Conservation (phyloP, 2,329 filamentous ascomycete species). For the Penicillium fuscoglaucum region DNA sequence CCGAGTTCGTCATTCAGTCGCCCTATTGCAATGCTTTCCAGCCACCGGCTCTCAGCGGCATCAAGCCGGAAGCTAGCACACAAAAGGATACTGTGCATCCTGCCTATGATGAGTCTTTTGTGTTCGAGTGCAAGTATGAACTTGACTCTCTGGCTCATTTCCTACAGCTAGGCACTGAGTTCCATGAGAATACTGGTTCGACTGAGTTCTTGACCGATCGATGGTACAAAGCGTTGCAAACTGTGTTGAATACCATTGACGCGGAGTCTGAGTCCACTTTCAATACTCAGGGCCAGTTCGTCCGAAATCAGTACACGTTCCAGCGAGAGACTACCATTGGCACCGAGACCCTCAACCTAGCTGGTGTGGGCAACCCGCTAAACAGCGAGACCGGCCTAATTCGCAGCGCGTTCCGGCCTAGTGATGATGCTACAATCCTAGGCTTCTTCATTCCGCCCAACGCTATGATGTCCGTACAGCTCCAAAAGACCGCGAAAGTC, state of each 20-base stretch:
- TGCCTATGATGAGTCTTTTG: conserved; percentile 74
- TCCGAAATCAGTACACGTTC: conserved; percentile 82
- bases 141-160: conserved; percentile 94
- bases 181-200: conserved; percentile 75
- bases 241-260: conserved; percentile 70
- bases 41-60: conserved; percentile 78
- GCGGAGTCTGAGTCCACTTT: conserved; percentile 83
- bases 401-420: conserved; percentile 88
- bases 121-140: conserved; percentile 99
- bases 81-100: conserved; percentile 85
- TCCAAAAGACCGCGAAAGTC: conserved; percentile 70
- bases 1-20: conserved; percentile 89
- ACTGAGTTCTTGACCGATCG: conserved; percentile 74
- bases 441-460: conserved; percentile 95
- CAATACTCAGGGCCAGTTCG: conserved; percentile 64
- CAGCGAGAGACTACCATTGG: conserved; percentile 75
- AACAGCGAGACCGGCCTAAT: conserved; percentile 81
- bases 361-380: conserved; percentile 86
- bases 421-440: conserved; percentile 90
- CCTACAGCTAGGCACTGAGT: conserved; percentile 80
- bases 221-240: conserved; percentile 77
- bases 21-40: conserved; percentile 99
- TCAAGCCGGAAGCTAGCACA: conserved; percentile 71
- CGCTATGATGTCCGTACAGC: conserved; percentile 90
- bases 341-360: conserved; percentile 84